Evolutionary conservation across 805 yeast species (phyloP), one percentile per base, ranked within the genome.

Genomic region (Wickerhamomyces bovis): DNA sequence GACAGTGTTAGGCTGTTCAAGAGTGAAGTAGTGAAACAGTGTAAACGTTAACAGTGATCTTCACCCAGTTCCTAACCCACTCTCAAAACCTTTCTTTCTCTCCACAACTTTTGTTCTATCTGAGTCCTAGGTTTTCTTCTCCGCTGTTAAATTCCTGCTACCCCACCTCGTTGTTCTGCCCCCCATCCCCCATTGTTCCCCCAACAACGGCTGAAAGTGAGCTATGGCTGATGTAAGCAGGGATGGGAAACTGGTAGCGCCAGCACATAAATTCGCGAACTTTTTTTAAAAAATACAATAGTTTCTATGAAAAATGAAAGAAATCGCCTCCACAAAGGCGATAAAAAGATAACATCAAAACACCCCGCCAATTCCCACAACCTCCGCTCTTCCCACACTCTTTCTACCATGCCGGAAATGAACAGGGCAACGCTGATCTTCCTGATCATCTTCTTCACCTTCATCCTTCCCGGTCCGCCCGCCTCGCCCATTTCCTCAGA

Each of bases 391-490:
- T 13, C 39, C n/a, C n/a, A n/a, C n/a, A n/a, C n/a, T n/a, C n/a
- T n/a, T n/a, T n/a, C n/a, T n/a, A 22, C 16, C 11, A 20, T 36
- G 38, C 28, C 33, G 18, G 31, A 16, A 20, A 57, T 57, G 60
- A 55, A 49, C 46, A 46, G 62, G 39, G 55, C 50, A 33, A 58
- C 57, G 39, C 38, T 58, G 39, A 53, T 60, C 12, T 51, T 58
- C 45, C 49, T 58, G 15, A 51, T 60, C 30, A 56, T 60, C n/a
- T 56, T 60, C 49, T 46, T 58, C 42, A 52, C 54, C 1, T 68
- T 74, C 55, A 54, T 75, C 31, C 60, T 76, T 12, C 76, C 77
- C 8, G 67, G 74, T 15, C 61, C 70, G 36, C 57, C 70, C 3
- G 63, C 72, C 28, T 21, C 61, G 33, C 54, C 65, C 10, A 53